Base-by-base conservation (phyloP, 495 filamentous ascomycete species). In the Entonaema liquescens region DNA sequence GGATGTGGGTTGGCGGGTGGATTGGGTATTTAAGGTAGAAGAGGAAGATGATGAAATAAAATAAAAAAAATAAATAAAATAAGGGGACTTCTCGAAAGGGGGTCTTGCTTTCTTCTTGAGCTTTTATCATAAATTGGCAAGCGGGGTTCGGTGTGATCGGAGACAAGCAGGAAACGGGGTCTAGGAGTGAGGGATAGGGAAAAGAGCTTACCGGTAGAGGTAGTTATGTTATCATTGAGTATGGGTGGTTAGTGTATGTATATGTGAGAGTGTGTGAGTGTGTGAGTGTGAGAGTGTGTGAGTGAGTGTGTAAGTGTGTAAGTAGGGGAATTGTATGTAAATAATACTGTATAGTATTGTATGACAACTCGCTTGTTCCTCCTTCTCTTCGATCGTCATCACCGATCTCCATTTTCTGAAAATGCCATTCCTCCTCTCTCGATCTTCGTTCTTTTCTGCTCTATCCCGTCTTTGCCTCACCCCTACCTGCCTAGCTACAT, bases 111-210 rank as follows among this genome's bases (percentile, higher is more conserved):
- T 29, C n/a, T 59, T 42, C 8, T 59, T n/a, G 56, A 56, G 38
- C 49, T 57, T 65, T 62, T 40, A 25, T 55, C n/a, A 17, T 28
- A 60, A 55, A 13, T 60, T 70, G 62, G 49, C 67, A 70, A 70
- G 67, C 55, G 61, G 62, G 68, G 61, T 70, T 65, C 62, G 62
- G 68, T 67, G 62, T 57, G 28, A 71, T 66, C 55, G 59, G 63
- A 54, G 38, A 42, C 44, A 35, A 49, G 40, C 13, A 44, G 29
- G 42, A 52, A 42, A 26, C 19, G 36, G 54, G 31, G 31, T 28
- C 5, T 2, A 54, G 28, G 54, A 57, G 54, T 4, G 33, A 54
- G 50, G 35, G 23, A 17, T 49, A 50, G 19, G 25, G 21, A 58
- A 9, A 33, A 13, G 31, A 8, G 2, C 4, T 19, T 35, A 52